These are phyloP conservation scores for Eucalyptus guilfoylei DNA, from an alignment of 345 rosid genomes.

Conservation along the genomic window DNA sequence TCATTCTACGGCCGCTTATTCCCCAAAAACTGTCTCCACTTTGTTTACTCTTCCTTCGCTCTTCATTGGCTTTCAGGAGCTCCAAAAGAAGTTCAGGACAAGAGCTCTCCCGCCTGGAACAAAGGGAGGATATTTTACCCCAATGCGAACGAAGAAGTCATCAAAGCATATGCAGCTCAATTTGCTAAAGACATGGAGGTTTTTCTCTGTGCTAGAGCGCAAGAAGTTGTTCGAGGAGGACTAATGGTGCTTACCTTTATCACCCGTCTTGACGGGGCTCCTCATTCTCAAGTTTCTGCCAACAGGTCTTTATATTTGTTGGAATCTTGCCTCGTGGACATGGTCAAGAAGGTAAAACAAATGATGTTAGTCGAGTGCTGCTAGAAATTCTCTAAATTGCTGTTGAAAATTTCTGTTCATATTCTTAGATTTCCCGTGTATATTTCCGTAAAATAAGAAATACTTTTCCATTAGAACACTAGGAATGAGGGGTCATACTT, in stretches of 20 bases:
- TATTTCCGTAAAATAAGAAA: no score
- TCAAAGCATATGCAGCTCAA: not conserved
- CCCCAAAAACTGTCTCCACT: not conserved
- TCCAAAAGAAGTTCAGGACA: not conserved
- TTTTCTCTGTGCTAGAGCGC: not conserved
- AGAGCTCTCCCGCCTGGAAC: not conserved
- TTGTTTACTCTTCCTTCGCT: not conserved
- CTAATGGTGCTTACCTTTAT: not conserved
- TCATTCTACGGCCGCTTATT: not conserved
- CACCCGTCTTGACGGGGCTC: not conserved
- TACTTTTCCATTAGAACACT: not conserved
- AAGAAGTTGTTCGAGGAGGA: not conserved
- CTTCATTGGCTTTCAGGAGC: slow-evolving; percentile 1
- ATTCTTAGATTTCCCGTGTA: not conserved
- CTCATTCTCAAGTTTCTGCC: not conserved
- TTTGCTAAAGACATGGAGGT: not conserved
- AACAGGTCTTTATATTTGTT: not conserved
- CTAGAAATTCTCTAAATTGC: not conserved
- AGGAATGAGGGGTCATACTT: not conserved
- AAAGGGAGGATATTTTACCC: not conserved
- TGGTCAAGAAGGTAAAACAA: not conserved
- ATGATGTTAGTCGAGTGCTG: not conserved
- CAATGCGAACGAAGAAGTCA: not conserved
- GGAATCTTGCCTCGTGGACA: not conserved
- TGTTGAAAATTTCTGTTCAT: no score